Base-by-base conservation (phyloP, 1,284 basidiomycete genomes). In the Phylloporus sp. region DNA sequence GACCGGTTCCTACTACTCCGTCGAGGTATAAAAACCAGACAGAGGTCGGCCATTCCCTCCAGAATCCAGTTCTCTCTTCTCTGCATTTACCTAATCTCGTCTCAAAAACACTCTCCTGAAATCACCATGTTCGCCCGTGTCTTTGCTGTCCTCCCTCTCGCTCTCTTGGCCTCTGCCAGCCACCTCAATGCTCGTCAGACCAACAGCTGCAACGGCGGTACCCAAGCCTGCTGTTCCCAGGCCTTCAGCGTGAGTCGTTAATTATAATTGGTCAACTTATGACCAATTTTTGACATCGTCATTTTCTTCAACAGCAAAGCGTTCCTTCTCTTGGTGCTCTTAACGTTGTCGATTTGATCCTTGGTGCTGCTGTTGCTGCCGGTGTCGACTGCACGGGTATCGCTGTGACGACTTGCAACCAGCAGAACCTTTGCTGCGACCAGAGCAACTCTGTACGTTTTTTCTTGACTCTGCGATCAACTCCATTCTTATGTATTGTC, bases 81-180 rank as follows among this genome's bases (percentile, higher is more conserved):
- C 20, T 56, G n/a, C 55, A 56, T 35, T 20, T 11, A 29, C 29
- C 53, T 55, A 55, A 55, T 56, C 19, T 8, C n/a, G 19, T 56
- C 55, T 32, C 32, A 19, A 35, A 20, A 56, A 12, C 32, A 19
- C 52, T 6, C 3, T 27, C 29, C 55, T 35, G 35, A 56, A 56
- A 19, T 60, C 59, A 45, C 6, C 59, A 60, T 60, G 41, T 60
- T 60, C 41, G 39, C 59, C 45, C 59, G 41, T 29, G 19, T 45
- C 35, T 27, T 60, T 60, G 59, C 59, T 17, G 41, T 60, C 19
- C 19, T 45, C 8, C 59, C 59, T 6, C 41, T 60, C 7, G 59
- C 59, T 60, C 27, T 60, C 27, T 23, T 60, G 25, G 59, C 39
- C 4, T 60, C 59, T 60, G 59, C 59, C 19, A 20, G 15, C 5